Base-by-base conservation (phyloP, 139 green algal species). In the Chlorella sp. region DNA sequence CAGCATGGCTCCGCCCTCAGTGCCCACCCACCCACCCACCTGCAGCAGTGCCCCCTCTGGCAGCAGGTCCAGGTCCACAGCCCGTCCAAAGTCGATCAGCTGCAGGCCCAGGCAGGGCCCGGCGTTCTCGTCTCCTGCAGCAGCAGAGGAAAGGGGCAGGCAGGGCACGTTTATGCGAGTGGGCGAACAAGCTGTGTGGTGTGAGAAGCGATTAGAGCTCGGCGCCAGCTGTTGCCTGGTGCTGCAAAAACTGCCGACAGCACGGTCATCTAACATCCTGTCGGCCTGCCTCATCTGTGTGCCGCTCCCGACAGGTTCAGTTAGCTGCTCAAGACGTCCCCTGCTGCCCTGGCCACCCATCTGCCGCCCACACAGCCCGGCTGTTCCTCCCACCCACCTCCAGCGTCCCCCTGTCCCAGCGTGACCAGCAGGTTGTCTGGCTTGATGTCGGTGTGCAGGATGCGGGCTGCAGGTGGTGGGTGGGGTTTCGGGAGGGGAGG, bases 21-120 rank as follows among this genome's bases (percentile, higher is more conserved):
- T 68, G n/a, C n/a, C n/a, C 76, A 48, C n/a, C 32, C n/a, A 81
- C 53, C 1, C 3, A 34, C 81, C 18, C 73, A 90, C 88, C 88
- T 91, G 87, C 57, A 95, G 91, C 42, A 82, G 21, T 4, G 89
- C 68, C 32, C 85, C 85, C 5, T 82, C 14, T 9, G 93, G 89
- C 69, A 95, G 93, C 57, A 95, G 80, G 24, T 93, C 86, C 37
- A 94, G 86, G 81, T 95, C 93, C 24, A 95, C 80, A 19, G 90
- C 66, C 18, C 93, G 86, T 22, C 93, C 93, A 93, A 94, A 94
- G 81, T 95, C 93, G 76, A 95, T 95, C 26, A 94, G 78, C 76
- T 87, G 79, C 66, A 95, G 81, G 24, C 85, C 60, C 26, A 91
- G 32, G 18, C 26, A 15, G 4, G 83, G 88, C 2, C 37, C 87